phyloP scores from a whole-genome alignment of 208 protist genomes.

The Giardia muris region DNA sequence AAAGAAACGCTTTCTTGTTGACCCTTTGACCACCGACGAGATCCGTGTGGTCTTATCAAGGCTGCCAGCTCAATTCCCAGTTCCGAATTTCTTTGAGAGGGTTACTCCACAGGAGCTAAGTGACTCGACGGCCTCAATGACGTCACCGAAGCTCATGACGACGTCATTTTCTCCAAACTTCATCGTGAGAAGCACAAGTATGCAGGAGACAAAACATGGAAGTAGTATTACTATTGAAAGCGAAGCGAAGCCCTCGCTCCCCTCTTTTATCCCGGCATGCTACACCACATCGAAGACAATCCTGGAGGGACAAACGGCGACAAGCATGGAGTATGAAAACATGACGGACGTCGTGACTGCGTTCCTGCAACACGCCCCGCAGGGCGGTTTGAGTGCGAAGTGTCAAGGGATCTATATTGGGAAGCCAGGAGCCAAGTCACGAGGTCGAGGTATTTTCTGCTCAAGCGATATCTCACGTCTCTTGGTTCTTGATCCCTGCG shows the following conservation, averaged over 20 bases:
- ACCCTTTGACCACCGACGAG: neutral
- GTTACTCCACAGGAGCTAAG: neutral
- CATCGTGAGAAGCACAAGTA: neutral
- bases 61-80: neutral
- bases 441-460: conserved; percentile 36
- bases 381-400: neutral
- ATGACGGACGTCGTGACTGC: neutral
- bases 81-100: neutral
- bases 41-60: neutral
- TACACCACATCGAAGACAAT: neutral
- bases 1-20: neutral
- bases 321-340: neutral
- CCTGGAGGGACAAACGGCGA: neutral
- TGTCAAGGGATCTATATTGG: conserved; percentile 40
- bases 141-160: neutral
- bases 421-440: conserved; percentile 43
- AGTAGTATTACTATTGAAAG: no score
- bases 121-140: neutral
- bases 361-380: neutral
- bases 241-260: neutral
- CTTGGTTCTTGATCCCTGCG: conserved; percentile 16
- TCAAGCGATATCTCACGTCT: neutral
- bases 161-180: no score
- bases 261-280: neutral
- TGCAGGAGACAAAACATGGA: neutral